Evolutionary conservation across 2,329 filamentous ascomycete genomes (phyloP).

Genomic region (Daldinia eschscholtzii): DNA sequence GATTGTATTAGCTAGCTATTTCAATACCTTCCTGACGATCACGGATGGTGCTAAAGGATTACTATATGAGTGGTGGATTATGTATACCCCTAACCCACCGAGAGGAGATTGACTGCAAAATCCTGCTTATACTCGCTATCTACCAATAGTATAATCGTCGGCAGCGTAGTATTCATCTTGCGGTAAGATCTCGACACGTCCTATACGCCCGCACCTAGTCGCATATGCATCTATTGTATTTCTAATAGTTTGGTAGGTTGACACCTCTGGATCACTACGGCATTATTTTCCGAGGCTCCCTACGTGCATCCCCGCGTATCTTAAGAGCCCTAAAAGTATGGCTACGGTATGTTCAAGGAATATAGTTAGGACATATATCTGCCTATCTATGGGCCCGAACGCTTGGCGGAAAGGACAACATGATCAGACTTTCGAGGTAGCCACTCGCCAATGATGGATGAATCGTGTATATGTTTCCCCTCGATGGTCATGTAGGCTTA

Average conservation of each 20-base stretch:
- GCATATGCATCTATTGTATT: background rate
- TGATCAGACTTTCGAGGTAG: background rate
- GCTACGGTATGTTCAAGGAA: background rate
- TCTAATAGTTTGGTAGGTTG: background rate
- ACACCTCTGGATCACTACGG: background rate
- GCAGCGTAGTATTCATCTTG: constrained; percentile 7
- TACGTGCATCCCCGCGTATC: background rate
- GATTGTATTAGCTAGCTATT: background rate
- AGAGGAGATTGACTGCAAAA: background rate
- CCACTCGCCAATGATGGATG: constrained; percentile 14
- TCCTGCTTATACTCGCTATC: background rate
- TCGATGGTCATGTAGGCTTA: constrained; percentile 23
- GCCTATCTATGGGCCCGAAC: background rate
- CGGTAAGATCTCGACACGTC: background rate
- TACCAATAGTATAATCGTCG: background rate
- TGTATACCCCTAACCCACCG: background rate
- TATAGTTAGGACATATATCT: background rate
- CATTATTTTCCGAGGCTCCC: background rate
- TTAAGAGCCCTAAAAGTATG: background rate
- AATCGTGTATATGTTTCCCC: constrained; percentile 9
- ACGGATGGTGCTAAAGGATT: background rate
- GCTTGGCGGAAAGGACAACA: constrained; percentile 7
- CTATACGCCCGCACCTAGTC: background rate
- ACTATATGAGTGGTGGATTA: background rate
- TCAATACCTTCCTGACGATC: background rate